A percentile compares a stretch with the other conserved stretches of the same genome.
These are phyloP conservation scores for Meripilus lineatus DNA, from an alignment of 1,284 basidiomycete species.

Conservation along the genomic window DNA sequence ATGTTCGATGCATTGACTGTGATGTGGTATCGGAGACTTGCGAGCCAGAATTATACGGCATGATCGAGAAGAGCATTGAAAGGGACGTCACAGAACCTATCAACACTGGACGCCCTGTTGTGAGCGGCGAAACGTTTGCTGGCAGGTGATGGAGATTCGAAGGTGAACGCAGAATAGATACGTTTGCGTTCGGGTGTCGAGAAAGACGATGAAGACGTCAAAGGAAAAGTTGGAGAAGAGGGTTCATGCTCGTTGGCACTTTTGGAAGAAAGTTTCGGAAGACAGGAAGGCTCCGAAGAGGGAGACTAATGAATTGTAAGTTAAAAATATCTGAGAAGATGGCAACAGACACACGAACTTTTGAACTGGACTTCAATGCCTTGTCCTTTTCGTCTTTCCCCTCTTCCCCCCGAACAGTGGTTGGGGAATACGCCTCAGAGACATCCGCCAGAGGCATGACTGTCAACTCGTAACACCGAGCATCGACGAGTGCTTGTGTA, in stretches of 20 bases:
- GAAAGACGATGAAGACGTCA: constrained; percentile 27
- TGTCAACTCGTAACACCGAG: constrained; percentile 59
- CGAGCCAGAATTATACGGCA: too few relatives aligned
- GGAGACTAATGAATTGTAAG: background rate
- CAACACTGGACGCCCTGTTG: background rate
- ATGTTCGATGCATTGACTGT: too few relatives aligned
- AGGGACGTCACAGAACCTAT: background rate
- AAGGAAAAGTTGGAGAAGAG: constrained; percentile 5
- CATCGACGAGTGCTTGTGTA: constrained; percentile 37
- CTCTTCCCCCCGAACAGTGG: constrained; percentile 13
- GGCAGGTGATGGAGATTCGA: constrained; percentile 61
- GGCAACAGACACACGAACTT: constrained; percentile 4
- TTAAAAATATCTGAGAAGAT: background rate
- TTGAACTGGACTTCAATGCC: background rate
- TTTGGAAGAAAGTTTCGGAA: constrained; percentile 2
- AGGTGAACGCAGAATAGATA: constrained; percentile 71
- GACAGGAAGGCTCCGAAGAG: too few relatives aligned
- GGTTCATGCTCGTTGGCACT: constrained; percentile 5
- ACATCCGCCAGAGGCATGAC: constrained; percentile 61
- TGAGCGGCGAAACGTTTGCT: constrained; percentile 40
- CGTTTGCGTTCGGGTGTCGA: constrained; percentile 68
- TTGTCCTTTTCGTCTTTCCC: constrained; percentile 6
- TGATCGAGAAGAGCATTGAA: too few relatives aligned
- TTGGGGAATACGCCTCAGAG: constrained; percentile 45
- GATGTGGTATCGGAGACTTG: too few relatives aligned